Conservation (phyloP, 169 alveolate genomes). For the Plasmodium knowlesi region DNA sequence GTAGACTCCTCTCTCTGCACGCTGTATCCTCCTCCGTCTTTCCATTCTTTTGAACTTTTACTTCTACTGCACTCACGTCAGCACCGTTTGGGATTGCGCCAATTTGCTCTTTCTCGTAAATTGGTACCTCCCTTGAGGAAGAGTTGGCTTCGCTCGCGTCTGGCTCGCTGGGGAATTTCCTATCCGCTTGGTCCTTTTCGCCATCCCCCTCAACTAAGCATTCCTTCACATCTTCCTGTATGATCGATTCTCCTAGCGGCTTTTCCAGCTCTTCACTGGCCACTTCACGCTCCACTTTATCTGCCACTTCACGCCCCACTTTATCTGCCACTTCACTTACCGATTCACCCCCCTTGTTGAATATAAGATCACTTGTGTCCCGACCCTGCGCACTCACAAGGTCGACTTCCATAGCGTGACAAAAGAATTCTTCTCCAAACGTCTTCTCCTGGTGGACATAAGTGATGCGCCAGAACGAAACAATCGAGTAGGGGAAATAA, state of each 20-base stretch:
- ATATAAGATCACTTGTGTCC: background rate
- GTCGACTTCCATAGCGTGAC: background rate
- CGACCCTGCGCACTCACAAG: background rate
- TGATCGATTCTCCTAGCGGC: background rate
- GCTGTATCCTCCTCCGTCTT: background rate
- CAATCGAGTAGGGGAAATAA: background rate
- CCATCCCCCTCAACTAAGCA: background rate
- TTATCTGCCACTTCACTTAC: background rate
- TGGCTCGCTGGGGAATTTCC: background rate
- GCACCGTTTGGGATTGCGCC: background rate
- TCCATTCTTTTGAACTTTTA: background rate
- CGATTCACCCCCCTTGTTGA: background rate
- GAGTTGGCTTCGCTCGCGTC: background rate
- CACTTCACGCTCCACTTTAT: background rate
- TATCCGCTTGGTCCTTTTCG: background rate
- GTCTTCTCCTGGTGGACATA: background rate
- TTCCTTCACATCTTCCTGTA: background rate
- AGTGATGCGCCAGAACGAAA: background rate
- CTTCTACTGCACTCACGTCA: background rate
- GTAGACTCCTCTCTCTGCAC: background rate
- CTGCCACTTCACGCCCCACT: background rate
- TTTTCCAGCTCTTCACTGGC: background rate
- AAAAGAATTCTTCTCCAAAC: background rate
- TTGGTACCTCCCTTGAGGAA: background rate
- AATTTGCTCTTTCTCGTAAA: background rate